Evolutionary conservation across 2,329 filamentous ascomycete genomes (phyloP).

Genomic region (Aspergillus cejpii): DNA sequence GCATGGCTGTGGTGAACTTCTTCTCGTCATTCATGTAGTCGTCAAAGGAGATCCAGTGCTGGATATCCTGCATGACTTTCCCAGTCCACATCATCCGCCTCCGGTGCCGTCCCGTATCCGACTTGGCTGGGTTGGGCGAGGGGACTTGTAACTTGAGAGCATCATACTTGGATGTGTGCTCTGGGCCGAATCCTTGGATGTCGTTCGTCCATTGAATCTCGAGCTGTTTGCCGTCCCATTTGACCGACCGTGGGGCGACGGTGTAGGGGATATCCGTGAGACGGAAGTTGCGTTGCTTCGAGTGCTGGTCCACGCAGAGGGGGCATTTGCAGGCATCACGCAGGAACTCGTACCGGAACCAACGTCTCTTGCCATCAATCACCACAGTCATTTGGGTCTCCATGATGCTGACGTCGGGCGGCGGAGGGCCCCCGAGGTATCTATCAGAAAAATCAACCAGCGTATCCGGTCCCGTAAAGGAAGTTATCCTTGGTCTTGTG

Average conservation of each 20-base stretch:
- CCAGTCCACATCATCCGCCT: conserved; percentile 34
- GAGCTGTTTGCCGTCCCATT: conserved; percentile 40
- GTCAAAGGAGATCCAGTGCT: conserved; percentile 57
- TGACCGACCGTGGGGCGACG: conserved; percentile 38
- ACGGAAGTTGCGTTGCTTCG: conserved; percentile 58
- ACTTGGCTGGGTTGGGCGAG: conserved; percentile 6
- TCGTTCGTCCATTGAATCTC: conserved; percentile 58
- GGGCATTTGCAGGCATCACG: conserved; percentile 53
- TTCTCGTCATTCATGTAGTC: conserved; percentile 60
- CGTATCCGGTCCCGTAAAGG: background rate
- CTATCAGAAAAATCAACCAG: background rate
- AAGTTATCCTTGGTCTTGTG: background rate
- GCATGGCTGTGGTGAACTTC: conserved; percentile 56
- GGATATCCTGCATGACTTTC: conserved; percentile 39
- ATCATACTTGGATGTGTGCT: conserved; percentile 38
- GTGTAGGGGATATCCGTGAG: conserved; percentile 56
- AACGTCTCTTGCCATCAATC: background rate
- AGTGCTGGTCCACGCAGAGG: conserved; percentile 51
- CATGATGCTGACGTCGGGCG: background rate
- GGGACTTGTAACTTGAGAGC: conserved; percentile 10
- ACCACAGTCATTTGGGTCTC: background rate
- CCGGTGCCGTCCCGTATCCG: conserved; percentile 19
- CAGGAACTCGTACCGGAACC: conserved; percentile 28
- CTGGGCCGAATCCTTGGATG: conserved; percentile 38
- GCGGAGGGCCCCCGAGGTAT: background rate